Base-by-base conservation (phyloP, 306 rosid genomes). In the Pyrus betulifolia region DNA sequence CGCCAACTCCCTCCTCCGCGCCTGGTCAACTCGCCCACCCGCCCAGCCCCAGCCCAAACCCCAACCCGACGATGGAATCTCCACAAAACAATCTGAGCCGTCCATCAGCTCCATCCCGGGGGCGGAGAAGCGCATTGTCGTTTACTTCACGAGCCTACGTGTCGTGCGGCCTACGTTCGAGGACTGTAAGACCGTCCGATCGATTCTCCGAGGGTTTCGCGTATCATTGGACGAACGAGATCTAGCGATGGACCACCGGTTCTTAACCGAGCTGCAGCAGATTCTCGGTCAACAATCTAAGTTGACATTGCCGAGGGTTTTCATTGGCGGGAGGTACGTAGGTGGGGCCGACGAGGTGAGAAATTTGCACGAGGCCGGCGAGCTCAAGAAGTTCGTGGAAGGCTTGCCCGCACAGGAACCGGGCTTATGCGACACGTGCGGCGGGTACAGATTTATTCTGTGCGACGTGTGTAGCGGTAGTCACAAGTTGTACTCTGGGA, bases 131-230 rank as follows among this genome's bases (percentile, higher is more conserved):
- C 91, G 92, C 74, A 86, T 95, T 59, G 92, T 90, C 52, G 83
- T 95, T 21, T 95, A 92, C 87, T 95, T 86, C 86, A 92, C 98
- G 5, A 92, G 95, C 91, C 87, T 92, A 65, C 92, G 96, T n/a
- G 91, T 95, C 78, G 96, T 95, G 38, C 81, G 97, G 46, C 35
- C 86, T 1, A 95, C 98, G 8, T 95, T 87, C 83, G 95, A 95
- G 67, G 96, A 85, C 70, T 95, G 98, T 89, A 80, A 55, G 76
- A 60, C 88, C 80, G 96, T 92, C 78, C 92, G 88, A 73, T 81
- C 93, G 3, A 95, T 95, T 18, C 81, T 95, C 13, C 89, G 90
- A 18, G 97, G 90, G 35, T 82, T 88, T 77, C 93, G 93, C 27
- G 92, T 90, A 10, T 72, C 81, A 8, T 11, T 95, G 58, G 98